Evolutionary conservation across 441 rosid genomes (phyloP), one percentile per base, ranked within the genome.

Genomic region (Adansonia madagascariensis): DNA sequence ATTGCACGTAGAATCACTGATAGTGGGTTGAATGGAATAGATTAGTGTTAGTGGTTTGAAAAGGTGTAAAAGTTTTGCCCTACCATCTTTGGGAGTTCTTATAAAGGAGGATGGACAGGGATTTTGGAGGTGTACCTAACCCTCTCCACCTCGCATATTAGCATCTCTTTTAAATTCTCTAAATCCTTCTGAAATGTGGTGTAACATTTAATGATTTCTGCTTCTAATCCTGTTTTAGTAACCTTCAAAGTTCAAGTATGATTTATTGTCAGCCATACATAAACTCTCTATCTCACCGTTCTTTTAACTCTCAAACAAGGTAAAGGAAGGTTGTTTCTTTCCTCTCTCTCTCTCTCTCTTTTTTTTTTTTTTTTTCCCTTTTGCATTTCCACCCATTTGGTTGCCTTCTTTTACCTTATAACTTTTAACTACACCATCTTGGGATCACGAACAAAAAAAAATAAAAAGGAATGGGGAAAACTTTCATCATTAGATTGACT

Each of bases 11-110:
- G 43, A 50, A 70, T 27, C 8, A 27, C 22, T 50, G 3, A 15
- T 70, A 49, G 15, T 50, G 22, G 73, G 60, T 69, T 69, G 35
- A 68, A 47, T 20, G 73, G 17, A 22, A 31, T 22, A 49, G 11
- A 49, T 6, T 49, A 69, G 4, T 22, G 11, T 49, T 49, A 47
- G 41, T 69, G 14, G 22, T 24, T 24, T 49, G 59, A 14, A 49
- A 69, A 7, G 43, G 20, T 7, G 22, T 69, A 47, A 20, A 22
- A 47, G 11, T 3, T 47, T 6, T 68, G 24, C 8, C 41, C 39
- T 22, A 69, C 17, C 35, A 6, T 47, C 11, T 22, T 12, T 1
- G 0, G 7, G 31, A 43, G 73, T 47, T 69, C 6, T 14, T 24
- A 6, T 69, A 47, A 44, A 64, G 1, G 0, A 9, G 31, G 71